These are phyloP conservation scores for Naegleria fowleri DNA, from an alignment of 208 protist species.

Conservation along the genomic window DNA sequence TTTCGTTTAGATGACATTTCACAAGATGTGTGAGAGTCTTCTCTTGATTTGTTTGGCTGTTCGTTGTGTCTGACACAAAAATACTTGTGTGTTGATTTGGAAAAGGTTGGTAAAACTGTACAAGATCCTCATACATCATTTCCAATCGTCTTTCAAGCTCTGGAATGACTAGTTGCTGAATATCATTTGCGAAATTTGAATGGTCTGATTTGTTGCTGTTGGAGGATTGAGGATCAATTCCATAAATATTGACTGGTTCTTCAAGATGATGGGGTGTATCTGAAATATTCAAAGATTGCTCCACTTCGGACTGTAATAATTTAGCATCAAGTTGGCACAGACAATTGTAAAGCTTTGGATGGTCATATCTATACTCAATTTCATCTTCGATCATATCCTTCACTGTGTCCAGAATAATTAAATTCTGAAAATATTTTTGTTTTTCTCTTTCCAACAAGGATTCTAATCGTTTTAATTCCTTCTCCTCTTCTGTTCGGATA, in stretches of 20 bases:
- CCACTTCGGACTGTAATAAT: background rate
- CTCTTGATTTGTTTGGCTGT: background rate
- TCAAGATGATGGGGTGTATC: background rate
- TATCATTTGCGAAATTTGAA: background rate
- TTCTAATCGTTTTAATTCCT: background rate
- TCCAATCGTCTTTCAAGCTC: background rate
- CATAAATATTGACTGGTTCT: background rate
- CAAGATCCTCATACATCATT: background rate
- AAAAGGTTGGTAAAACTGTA: background rate
- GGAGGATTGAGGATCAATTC: background rate
- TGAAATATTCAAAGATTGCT: background rate
- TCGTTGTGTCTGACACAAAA: background rate
- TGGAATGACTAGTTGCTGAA: background rate
- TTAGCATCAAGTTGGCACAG: background rate
- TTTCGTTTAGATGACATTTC: background rate
- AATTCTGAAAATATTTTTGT: background rate
- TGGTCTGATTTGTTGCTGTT: background rate
- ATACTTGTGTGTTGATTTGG: background rate
- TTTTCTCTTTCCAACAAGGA: background rate
- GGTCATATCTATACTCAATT: background rate
- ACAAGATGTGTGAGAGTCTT: background rate
- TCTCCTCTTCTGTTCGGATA: background rate
- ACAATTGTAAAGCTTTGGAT: background rate
- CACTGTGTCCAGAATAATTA: background rate
- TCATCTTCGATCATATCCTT: background rate